These are phyloP conservation scores for Simplicillium aogashimaense DNA, from an alignment of 2,329 filamentous ascomycete genomes.

Conservation along the genomic window DNA sequence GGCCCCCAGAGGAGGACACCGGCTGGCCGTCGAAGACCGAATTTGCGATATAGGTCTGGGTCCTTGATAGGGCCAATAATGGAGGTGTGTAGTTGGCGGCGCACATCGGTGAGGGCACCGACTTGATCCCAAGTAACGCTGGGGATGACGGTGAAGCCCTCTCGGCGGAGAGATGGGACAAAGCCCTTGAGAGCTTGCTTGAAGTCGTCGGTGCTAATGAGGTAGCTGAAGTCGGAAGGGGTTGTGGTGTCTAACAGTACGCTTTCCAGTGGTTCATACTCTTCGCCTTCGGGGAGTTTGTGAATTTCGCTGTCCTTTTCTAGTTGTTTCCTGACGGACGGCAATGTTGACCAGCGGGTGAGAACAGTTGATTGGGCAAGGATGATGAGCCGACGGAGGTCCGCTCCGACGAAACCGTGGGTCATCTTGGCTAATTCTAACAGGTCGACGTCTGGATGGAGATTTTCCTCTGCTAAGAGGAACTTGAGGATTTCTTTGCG, in stretches of 20 bases:
- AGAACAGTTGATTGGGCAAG: slow-evolving; percentile 29
- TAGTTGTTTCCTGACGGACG: slow-evolving; percentile 15
- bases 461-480: slow-evolving; percentile 53
- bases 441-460: slow-evolving; percentile 66
- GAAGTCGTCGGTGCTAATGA: slow-evolving; percentile 45
- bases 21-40: slow-evolving; percentile 72
- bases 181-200: slow-evolving; percentile 58
- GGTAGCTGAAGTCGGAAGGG: not conserved
- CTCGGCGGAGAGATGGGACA: slow-evolving; percentile 60
- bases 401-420: slow-evolving; percentile 86
- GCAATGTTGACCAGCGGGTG: slow-evolving; percentile 14
- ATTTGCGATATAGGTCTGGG: slow-evolving; percentile 64
- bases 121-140: slow-evolving; percentile 91
- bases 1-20: slow-evolving; percentile 95
- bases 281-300: not conserved
- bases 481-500: slow-evolving; percentile 70
- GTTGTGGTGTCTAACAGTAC: too few relatives aligned
- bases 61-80: slow-evolving; percentile 85
- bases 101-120: slow-evolving; percentile 70
- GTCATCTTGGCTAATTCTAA: slow-evolving; percentile 68
- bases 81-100: slow-evolving; percentile 70
- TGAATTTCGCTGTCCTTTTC: slow-evolving; percentile 8
- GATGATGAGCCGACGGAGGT: slow-evolving; percentile 59
- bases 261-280: too few relatives aligned
- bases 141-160: slow-evolving; percentile 91